Evolutionary conservation across 2,329 filamentous ascomycete genomes (phyloP).

Genomic region (Cordyceps fumosorosea): DNA sequence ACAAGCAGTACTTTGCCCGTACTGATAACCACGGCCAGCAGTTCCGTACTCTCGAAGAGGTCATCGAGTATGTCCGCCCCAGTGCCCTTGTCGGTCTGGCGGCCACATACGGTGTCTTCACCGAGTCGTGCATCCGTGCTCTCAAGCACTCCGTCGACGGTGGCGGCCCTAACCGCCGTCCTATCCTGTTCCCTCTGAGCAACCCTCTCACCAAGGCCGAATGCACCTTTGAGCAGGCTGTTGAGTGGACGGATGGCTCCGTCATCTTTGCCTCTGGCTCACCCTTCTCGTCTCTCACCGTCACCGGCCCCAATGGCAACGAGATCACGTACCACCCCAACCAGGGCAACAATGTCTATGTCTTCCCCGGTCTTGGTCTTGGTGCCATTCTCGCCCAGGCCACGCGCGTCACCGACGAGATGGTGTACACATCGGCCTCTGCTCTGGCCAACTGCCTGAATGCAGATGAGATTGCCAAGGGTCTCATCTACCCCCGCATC

Average conservation of each 20-base stretch:
- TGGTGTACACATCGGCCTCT: constrained; percentile 92
- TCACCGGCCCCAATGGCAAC: constrained; percentile 51
- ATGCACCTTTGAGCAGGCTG: constrained; percentile 91
- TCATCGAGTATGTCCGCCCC: constrained; percentile 91
- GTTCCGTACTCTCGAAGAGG: constrained; percentile 77
- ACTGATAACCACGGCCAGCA: constrained; percentile 59
- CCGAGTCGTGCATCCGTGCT: constrained; percentile 72
- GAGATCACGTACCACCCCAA: constrained; percentile 66
- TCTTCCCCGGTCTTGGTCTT: constrained; percentile 93
- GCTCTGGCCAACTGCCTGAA: constrained; percentile 74
- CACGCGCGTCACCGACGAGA: constrained; percentile 79
- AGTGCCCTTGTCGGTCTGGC: constrained; percentile 92
- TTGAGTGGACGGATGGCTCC: constrained; percentile 83
- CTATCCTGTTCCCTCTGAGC: constrained; percentile 92
- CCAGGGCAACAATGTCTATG: constrained; percentile 83
- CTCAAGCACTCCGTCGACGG: constrained; percentile 58
- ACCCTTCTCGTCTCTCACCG: constrained; percentile 70
- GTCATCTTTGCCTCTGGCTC: constrained; percentile 93
- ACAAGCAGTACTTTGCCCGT: constrained; percentile 69
- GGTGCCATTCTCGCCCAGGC: constrained; percentile 89
- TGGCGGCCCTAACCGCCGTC: constrained; percentile 63
- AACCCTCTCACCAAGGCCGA: constrained; percentile 96
- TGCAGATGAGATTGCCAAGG: constrained; percentile 71
- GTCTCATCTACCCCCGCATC: constrained; percentile 86
- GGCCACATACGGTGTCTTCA: constrained; percentile 92